Evolutionary conservation across 371 early-diverging fungal genomes (phyloP), one percentile per base, ranked within the genome.

Genomic region (Rhizopus delemar): DNA sequence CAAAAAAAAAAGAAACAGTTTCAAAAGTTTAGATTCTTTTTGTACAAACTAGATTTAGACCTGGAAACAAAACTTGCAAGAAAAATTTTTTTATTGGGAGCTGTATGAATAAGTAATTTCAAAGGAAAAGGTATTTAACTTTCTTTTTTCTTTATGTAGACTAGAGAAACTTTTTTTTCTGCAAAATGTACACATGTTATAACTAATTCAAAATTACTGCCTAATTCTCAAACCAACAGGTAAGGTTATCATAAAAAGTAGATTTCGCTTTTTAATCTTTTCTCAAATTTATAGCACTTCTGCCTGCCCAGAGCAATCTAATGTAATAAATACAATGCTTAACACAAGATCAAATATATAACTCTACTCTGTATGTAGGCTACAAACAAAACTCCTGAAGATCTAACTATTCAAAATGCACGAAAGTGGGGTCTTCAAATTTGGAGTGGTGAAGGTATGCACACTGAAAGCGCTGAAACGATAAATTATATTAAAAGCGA

Each of bases 151-250:
- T 34, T 13, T 13, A 5, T 16, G 0, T 62, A 75, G 74, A 53
- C 60, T n/a, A 56, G 59, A 9, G 80, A 76, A 32, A 48, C 70
- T 13, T 79, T 79, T 56, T 79, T 76, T 41, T 79, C 80, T 28
- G 62, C 57, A 7, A 70, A 76, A 53, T 79, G 80, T 39, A 79
- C 80, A 2, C 80, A 79, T 57, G 51, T 79, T 11, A 66, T 76
- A 2, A 79, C 80, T 2, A 63, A 22, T 29, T 22, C 64, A 12
- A 68, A 68, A 53, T 50, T 66, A 8, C 55, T 72, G 22, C 59
- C 62, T 35, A 22, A 22, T 11, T 16, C 29, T 39, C 39, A 12
- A 39, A 39, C 8, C 8, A 39, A 12, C 12, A 58, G 59, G 41
- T 59, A 65, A 22, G 22, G 22, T 22, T 22, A 22, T 22, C 22